phyloP scores from a whole-genome alignment of 306 rosid species.

The Quillaja saponaria region DNA sequence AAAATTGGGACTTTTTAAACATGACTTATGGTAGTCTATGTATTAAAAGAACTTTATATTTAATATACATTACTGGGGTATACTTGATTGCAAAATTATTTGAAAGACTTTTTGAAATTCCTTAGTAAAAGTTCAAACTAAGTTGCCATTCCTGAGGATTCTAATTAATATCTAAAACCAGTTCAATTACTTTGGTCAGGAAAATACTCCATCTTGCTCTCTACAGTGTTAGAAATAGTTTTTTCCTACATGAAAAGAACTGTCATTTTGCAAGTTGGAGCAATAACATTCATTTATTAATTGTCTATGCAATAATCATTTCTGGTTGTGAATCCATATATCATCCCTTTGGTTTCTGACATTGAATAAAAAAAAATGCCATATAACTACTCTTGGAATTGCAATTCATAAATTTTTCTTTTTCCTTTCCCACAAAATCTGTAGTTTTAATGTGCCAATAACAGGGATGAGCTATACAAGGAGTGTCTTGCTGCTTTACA shows the following conservation, averaged over 20 bases:
- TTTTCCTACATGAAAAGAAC: background rate
- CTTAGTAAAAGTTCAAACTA: background rate
- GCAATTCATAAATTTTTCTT: conserved; percentile 4
- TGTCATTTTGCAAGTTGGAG: background rate
- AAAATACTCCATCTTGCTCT: background rate
- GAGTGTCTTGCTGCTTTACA: conserved; percentile 77
- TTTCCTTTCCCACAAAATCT: background rate
- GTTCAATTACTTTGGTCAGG: background rate
- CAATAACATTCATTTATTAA: background rate
- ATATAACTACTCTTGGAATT: background rate
- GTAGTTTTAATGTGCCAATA: no score
- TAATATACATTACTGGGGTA: background rate
- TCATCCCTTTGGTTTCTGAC: background rate
- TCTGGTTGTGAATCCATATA: conserved; percentile 3
- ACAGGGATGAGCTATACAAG: conserved; percentile 88
- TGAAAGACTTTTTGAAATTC: background rate
- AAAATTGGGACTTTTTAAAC: background rate
- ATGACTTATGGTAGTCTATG: no score
- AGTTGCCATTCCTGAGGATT: background rate
- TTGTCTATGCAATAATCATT: background rate
- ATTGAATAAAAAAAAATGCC: background rate
- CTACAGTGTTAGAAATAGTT: background rate
- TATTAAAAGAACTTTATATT: no score
- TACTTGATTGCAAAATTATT: background rate
- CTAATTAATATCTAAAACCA: background rate